These are phyloP conservation scores for Aspergillus neoniger DNA, from an alignment of 2,329 filamentous ascomycete genomes.

Conservation along the genomic window DNA sequence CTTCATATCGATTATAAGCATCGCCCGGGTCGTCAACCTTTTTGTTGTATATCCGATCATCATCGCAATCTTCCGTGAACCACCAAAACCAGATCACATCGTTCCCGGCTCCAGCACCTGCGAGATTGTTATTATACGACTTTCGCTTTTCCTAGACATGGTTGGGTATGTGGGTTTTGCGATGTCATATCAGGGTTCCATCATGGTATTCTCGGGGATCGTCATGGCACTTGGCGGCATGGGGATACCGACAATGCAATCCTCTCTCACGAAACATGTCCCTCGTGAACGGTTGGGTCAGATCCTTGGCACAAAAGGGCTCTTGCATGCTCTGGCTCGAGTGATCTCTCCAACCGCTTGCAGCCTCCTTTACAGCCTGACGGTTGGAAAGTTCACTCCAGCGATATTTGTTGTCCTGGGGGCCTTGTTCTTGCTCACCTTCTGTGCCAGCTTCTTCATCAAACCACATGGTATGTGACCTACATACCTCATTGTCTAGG, in stretches of 20 bases:
- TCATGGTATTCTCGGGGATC: slow-evolving; percentile 73
- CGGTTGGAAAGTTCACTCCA: slow-evolving; percentile 75
- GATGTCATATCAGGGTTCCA: slow-evolving; percentile 59
- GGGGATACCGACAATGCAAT: slow-evolving; percentile 80
- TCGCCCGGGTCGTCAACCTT: slow-evolving; percentile 72
- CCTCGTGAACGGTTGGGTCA: slow-evolving; percentile 79
- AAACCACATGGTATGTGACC: slow-evolving; percentile 68
- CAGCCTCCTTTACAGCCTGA: slow-evolving; percentile 81
- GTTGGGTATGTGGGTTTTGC: slow-evolving; percentile 75
- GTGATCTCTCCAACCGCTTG: slow-evolving; percentile 80
- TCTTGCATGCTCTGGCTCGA: slow-evolving; percentile 79
- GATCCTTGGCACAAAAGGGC: slow-evolving; percentile 81
- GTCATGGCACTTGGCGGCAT: slow-evolving; percentile 79
- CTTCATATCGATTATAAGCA: slow-evolving; percentile 79
- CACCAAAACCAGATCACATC: slow-evolving; percentile 37
- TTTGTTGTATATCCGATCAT: slow-evolving; percentile 73
- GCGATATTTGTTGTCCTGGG: slow-evolving; percentile 78
- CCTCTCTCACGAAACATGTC: slow-evolving; percentile 86
- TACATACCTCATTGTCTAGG: neutral
- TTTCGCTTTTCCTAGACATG: slow-evolving; percentile 74
- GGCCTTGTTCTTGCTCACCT: slow-evolving; percentile 65
- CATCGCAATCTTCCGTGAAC: slow-evolving; percentile 70
- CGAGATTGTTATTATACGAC: slow-evolving; percentile 75
- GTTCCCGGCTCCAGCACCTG: slow-evolving; percentile 72
- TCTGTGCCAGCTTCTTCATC: slow-evolving; percentile 70